Percentiles rank a stretch among this genome's conserved stretches.
Conservation (phyloP, 164 flowering plant species). For the Dillenia suffruticosa region DNA sequence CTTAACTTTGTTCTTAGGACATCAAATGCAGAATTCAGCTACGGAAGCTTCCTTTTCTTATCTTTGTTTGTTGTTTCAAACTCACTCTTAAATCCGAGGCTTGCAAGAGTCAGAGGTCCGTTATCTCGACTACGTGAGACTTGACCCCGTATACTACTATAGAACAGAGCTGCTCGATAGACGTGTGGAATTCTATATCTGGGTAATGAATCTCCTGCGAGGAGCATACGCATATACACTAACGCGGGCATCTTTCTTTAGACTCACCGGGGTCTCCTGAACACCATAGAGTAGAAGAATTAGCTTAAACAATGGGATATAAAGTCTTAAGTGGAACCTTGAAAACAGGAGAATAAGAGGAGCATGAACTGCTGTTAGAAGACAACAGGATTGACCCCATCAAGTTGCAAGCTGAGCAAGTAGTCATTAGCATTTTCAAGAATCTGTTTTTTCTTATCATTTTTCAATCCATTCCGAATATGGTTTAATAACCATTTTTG, state of each 20-base stretch:
- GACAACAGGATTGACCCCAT: no score
- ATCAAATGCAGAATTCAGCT: constrained; percentile 17
- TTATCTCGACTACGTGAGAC: constrained; percentile 12
- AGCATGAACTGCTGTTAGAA: no score
- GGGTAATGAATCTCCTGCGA: constrained; percentile 42
- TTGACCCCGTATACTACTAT: constrained; percentile 23
- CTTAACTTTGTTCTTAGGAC: constrained; percentile 30
- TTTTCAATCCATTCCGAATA: no score
- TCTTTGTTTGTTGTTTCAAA: constrained; percentile 12
- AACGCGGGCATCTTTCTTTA: constrained; percentile 37
- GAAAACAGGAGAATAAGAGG: no score
- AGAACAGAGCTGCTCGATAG: constrained; percentile 22
- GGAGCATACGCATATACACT: constrained; percentile 40
- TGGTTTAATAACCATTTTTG: no score
- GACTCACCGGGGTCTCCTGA: background rate
- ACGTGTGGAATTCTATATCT: constrained; percentile 23
- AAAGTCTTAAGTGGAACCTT: no score
- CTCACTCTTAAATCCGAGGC: constrained; percentile 35
- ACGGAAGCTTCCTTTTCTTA: constrained; percentile 13
- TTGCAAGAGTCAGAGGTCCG: constrained; percentile 43
- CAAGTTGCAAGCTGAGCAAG: no score
- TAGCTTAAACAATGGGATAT: no score
- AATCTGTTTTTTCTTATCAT: no score
- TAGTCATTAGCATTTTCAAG: no score
- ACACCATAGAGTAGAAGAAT: no score